Evolutionary conservation across 495 filamentous ascomycete species (phyloP), one percentile per base, ranked within the genome.

Genomic region (Xylaria telfairii): DNA sequence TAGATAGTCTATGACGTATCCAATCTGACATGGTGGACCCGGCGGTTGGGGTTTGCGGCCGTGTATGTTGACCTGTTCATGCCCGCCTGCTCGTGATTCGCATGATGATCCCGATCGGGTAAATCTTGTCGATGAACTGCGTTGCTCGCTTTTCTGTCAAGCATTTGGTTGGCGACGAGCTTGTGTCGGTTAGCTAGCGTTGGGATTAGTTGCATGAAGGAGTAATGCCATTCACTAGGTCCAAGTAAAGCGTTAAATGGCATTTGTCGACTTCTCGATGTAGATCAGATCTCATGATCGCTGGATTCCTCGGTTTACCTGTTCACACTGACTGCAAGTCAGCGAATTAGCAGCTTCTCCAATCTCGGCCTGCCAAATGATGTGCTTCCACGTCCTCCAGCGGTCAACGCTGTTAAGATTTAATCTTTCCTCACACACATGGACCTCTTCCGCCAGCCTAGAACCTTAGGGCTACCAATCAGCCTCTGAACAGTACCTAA

Each of bases 331-430:
- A 59, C 41, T 63, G 56, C 42, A n/a, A 6, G 67, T 41, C 30
- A 69, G 42, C 67, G 19, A 63, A 54, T 54, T 5, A 19, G n/a
- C 21, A 21, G 10, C 17, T 42, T 62, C 54, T 62, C 51, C 54
- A 65, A 61, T 53, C 26, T 53, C 54, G 32, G 44, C 32, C 42
- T 42, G 63, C 63, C 69, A 65, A 67, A 71, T 61, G 54, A 62
- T 71, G 71, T 76, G 68, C 69, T 72, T 64, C 74, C 76, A 72
- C 74, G 71, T 73, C 69, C 72, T 65, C 65, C 68, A 72, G 71
- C 70, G 75, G 71, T 53, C 59, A 70, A 51, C 70, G 69, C 75
- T 69, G 17, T 37, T 47, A 34, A 54, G 21, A 61, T 30, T 26
- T 49, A 42, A 26, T 46, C 30, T 60, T 12, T 19, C 51, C 30